Evolutionary conservation across 768 basidiomycete genomes (phyloP).

Genomic region (Phaeolepiota aurea): DNA sequence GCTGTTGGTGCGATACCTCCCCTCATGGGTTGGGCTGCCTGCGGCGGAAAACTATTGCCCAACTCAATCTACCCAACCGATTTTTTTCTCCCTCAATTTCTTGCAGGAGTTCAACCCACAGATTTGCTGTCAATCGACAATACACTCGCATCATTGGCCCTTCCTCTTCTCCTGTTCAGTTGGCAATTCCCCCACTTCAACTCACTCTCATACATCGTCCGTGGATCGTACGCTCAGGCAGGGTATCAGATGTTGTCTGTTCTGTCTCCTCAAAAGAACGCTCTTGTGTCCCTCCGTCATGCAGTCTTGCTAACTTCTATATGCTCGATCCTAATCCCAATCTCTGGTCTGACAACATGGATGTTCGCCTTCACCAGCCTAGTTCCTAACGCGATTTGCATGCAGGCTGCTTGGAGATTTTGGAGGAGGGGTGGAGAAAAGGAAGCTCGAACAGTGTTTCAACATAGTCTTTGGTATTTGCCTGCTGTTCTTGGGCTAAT

Average conservation of each 20-base stretch:
- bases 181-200: conserved; percentile 99
- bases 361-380: conserved; percentile 72
- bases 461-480: conserved; percentile 82
- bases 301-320: conserved; percentile 68
- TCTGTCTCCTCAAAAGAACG: conserved; percentile 68
- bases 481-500: conserved; percentile 85
- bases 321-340: conserved; percentile 71
- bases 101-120: conserved; percentile 23
- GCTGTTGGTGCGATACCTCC: conserved; percentile 92
- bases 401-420: conserved; percentile 65
- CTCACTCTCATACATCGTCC: conserved; percentile 78
- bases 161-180: conserved; percentile 82
- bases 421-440: conserved; percentile 68
- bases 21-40: conserved; percentile 97
- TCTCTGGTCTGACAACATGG: conserved; percentile 94
- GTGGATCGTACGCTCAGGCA: conserved; percentile 84
- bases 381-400: conserved; percentile 66
- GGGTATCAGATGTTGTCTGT: conserved; percentile 93
- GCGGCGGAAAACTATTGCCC: conserved; percentile 72
- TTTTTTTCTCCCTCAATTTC: conserved; percentile 54
- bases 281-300: conserved; percentile 81
- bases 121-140: conserved; percentile 60
- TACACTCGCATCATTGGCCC: conserved; percentile 69
- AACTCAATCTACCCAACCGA: conserved; percentile 48
- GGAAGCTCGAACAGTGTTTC: conserved; percentile 70